Evolutionary conservation across 2,329 filamentous ascomycete genomes (phyloP).

Genomic region (Metarhizium guizhouense): DNA sequence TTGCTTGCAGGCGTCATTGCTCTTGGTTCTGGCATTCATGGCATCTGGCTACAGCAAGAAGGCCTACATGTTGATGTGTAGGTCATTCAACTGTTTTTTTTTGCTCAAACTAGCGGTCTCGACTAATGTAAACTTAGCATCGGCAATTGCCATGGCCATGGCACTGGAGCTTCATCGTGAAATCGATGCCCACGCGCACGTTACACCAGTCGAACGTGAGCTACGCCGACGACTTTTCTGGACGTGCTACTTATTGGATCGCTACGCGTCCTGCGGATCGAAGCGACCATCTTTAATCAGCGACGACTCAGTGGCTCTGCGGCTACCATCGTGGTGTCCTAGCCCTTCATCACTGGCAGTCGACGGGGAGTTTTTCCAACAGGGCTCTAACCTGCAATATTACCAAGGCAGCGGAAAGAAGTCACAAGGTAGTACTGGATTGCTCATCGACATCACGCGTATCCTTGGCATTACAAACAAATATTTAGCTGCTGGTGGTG

Average conservation of each 20-base stretch:
- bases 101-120: background rate
- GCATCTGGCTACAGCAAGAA: constrained; percentile 75
- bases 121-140: constrained; percentile 1
- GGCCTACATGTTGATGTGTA: constrained; percentile 79
- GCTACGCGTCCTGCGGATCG: constrained; percentile 74
- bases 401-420: constrained; percentile 60
- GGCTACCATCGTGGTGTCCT: constrained; percentile 66
- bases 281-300: constrained; percentile 72
- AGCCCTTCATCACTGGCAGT: constrained; percentile 51
- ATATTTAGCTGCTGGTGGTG: constrained; percentile 75
- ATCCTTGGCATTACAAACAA: constrained; percentile 76
- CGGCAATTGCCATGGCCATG: constrained; percentile 65
- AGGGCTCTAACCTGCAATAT: constrained; percentile 68
- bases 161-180: constrained; percentile 76
- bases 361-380: constrained; percentile 75
- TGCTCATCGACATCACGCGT: constrained; percentile 77
- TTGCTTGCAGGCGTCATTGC: constrained; percentile 62
- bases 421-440: constrained; percentile 64
- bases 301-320: constrained; percentile 66
- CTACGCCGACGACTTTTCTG: constrained; percentile 75
- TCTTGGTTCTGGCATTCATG: constrained; percentile 68
- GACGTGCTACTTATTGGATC: constrained; percentile 80
- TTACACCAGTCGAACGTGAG: constrained; percentile 63
- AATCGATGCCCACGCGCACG: constrained; percentile 50
- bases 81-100: constrained; percentile 10